phyloP scores from a whole-genome alignment of 805 yeast species.

The Torulaspora quercuum region DNA sequence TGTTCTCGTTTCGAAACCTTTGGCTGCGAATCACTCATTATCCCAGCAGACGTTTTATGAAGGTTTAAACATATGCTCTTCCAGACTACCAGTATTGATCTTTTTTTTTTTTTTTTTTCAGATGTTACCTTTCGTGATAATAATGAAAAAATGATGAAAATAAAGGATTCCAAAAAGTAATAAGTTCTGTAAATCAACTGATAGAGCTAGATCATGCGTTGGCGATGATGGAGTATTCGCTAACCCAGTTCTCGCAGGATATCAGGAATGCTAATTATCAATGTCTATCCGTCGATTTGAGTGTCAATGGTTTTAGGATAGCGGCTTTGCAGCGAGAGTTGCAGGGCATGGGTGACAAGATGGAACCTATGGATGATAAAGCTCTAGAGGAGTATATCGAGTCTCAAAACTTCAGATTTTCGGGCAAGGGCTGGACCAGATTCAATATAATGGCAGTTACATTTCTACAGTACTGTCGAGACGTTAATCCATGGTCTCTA shows the following conservation, averaged over 20 bases:
- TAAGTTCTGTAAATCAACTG: too few species aligned
- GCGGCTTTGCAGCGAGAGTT: constrained; percentile 38
- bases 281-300: constrained; percentile 32
- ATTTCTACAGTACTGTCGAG: constrained; percentile 47
- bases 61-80: neutral
- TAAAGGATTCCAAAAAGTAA: too few species aligned
- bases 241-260: constrained; percentile 23
- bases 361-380: constrained; percentile 11
- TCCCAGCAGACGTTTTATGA: neutral
- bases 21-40: constrained; percentile 7
- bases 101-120: neutral
- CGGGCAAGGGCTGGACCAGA: constrained; percentile 35
- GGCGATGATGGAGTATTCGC: constrained; percentile 14
- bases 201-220: too few species aligned
- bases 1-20: constrained; percentile 4
- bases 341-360: constrained; percentile 6
- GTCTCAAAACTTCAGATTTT: constrained; percentile 15
- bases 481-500: constrained; percentile 51
- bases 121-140: neutral
- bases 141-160: constrained; percentile 1
- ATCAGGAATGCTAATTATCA: constrained; percentile 19
- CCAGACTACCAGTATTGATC: neutral
- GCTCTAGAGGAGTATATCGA: constrained; percentile 22
- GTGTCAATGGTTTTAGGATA: constrained; percentile 32
- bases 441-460: constrained; percentile 47